A percentile compares a stretch with the other conserved stretches of the same genome.
These are phyloP conservation scores for Saturnispora serradocipensis DNA, from an alignment of 805 yeast genomes.

Conservation along the genomic window DNA sequence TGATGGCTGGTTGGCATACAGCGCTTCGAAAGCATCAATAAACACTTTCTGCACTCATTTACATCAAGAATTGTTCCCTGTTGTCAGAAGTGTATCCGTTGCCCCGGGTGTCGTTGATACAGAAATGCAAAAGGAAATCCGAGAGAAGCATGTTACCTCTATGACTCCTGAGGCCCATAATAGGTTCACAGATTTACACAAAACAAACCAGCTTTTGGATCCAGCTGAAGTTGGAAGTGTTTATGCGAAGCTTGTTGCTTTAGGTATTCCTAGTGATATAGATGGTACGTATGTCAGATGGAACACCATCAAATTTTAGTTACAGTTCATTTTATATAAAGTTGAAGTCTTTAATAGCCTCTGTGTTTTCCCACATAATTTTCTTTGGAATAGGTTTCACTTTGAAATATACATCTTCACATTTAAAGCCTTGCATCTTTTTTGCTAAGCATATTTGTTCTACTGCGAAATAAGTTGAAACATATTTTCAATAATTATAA, in stretches of 20 bases:
- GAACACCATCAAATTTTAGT: constrained; percentile 5
- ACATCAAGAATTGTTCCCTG: constrained; percentile 55
- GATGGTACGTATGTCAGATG: constrained; percentile 64
- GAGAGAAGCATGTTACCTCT: constrained; percentile 47
- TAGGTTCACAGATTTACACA: constrained; percentile 56
- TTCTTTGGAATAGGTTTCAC: too few relatives aligned
- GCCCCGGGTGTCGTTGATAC: constrained; percentile 97
- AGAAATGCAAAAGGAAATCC: constrained; percentile 72
- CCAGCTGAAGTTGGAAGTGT: constrained; percentile 68
- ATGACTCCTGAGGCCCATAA: constrained; percentile 56
- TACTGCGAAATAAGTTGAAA: background rate
- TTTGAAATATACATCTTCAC: too few relatives aligned
- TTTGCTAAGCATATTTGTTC: background rate
- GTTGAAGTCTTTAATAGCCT: too few relatives aligned
- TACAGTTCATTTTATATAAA: too few relatives aligned
- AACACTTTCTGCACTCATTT: constrained; percentile 65
- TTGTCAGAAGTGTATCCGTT: constrained; percentile 52
- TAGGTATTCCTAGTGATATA: constrained; percentile 45
- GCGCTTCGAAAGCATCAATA: constrained; percentile 84
- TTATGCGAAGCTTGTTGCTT: constrained; percentile 54
- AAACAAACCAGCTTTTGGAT: constrained; percentile 46
- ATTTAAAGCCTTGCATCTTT: background rate
- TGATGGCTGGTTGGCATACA: constrained; percentile 87
- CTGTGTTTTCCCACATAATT: too few relatives aligned
- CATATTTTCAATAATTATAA: background rate